These are phyloP conservation scores for Cyclanthera cordifolia DNA, from an alignment of 306 rosid species.

Conservation along the genomic window DNA sequence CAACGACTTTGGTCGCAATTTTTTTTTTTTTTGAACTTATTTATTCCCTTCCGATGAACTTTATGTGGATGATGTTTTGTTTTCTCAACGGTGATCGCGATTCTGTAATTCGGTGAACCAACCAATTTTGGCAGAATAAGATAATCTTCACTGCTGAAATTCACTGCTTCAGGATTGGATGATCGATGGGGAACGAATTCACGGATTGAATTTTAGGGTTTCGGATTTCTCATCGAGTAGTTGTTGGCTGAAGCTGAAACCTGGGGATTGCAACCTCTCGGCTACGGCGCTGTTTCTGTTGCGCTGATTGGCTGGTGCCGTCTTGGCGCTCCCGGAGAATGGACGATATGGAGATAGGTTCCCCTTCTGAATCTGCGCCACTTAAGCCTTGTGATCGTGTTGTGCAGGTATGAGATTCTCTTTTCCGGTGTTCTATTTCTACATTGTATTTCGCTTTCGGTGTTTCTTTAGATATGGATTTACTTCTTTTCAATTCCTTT, in stretches of 20 bases:
- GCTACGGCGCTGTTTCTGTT: conserved; percentile 38
- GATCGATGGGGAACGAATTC: neutral
- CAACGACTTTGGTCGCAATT: neutral
- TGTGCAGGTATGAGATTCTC: conserved; percentile 33
- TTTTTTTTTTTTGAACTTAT: too few relatives aligned
- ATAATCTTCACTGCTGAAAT: neutral
- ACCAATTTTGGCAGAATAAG: neutral
- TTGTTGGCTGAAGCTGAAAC: conserved; percentile 22
- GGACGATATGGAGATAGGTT: conserved; percentile 59
- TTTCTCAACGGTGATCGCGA: neutral
- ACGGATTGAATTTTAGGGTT: conserved; percentile 16
- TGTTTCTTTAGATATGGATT: neutral
- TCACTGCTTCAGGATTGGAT: neutral
- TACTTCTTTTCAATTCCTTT: neutral
- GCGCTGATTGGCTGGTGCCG: conserved; percentile 39
- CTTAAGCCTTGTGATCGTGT: conserved; percentile 61
- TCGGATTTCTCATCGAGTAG: neutral
- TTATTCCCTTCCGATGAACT: neutral
- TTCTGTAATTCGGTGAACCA: neutral
- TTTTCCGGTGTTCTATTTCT: neutral
- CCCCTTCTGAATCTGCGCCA: conserved; percentile 27
- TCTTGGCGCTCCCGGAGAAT: conserved; percentile 39
- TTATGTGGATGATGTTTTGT: neutral
- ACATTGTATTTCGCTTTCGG: neutral
- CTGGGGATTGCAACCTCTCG: conserved; percentile 55